Evolutionary conservation across 257 asterid species (phyloP), one percentile per base, ranked within the genome.

Genomic region (Scutellaria galericulata): DNA sequence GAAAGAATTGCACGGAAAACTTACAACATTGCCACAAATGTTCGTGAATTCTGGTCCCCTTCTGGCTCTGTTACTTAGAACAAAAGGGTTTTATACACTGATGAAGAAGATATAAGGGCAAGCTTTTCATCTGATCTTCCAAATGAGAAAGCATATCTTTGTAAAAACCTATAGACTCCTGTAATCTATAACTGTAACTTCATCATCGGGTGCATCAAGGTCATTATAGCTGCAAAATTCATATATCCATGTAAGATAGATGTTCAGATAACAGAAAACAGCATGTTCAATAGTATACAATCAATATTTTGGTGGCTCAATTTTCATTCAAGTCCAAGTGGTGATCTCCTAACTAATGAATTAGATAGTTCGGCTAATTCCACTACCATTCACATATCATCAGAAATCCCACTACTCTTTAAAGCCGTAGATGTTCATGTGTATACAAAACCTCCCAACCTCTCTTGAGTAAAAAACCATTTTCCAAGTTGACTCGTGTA

Each of bases 161-260:
- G 42, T 35, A 20, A 37, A 70, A 46, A 7, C 75, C 87, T 91
- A 91, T 75, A 94, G 83, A 83, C 99, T 94, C 86, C 99, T 80
- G 85, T 94, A 94, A 72, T 94, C 99, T 72, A 94, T 89, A 40
- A 94, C 99, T 2, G 99, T 91, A 46, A 94, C 98, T 85, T 94
- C 99, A 75, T 94, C 99, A 66, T 91, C 99, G 8, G 99, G 99
- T 37, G 99, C 99, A 86, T 94, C 99, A 79, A 94, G 88, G 76
- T 94, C 99, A 79, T 94, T 91, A 73, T 94, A 94, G 88, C 99
- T 94, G 96, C 85, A 73, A 66, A 57, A 71, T 41, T 44, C 60
- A 75, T 37, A 37, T 52, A 27, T 48, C 42, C 22, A 73, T 37
- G 22, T 20, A 14, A 54, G 41, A 42, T 14, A 15, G 14, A 42